phyloP scores from a whole-genome alignment of 495 filamentous ascomycete genomes.

The Aspergillus taichungensis region DNA sequence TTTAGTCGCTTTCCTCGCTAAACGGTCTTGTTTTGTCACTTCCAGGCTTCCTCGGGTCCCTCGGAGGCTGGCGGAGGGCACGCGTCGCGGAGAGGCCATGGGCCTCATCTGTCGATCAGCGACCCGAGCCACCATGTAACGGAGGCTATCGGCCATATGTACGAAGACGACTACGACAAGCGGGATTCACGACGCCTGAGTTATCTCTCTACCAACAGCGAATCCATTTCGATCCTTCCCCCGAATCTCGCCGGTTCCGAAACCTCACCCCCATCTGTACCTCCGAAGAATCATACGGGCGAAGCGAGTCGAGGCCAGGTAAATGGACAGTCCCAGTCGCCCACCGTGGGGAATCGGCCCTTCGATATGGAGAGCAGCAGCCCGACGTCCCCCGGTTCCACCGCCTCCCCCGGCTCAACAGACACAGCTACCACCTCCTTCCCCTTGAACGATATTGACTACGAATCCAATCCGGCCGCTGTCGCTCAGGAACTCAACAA shows the following conservation, averaged over 20 bases:
- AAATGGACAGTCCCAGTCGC: conserved; percentile 36
- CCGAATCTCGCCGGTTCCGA: conserved; percentile 36
- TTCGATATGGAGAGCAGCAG: conserved; percentile 40
- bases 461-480: conserved; percentile 79
- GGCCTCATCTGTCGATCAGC: conserved; percentile 60
- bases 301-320: conserved; percentile 16
- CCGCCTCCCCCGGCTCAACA: conserved; percentile 40
- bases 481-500: conserved; percentile 95
- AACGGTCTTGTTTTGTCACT: background rate
- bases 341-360: conserved; percentile 32
- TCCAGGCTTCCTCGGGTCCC: conserved; percentile 44
- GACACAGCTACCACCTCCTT: conserved; percentile 70
- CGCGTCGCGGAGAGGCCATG: conserved; percentile 52
- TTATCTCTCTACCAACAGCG: conserved; percentile 49
- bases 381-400: conserved; percentile 50
- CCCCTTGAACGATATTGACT: conserved; percentile 86
- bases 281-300: conserved; percentile 22
- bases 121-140: conserved; percentile 93
- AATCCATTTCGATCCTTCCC: conserved; percentile 37
- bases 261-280: conserved; percentile 27
- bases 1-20: background rate
- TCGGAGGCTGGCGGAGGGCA: conserved; percentile 46
- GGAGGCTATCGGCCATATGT: conserved; percentile 94
- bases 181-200: conserved; percentile 54
- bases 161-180: conserved; percentile 71